Conservation (phyloP, 768 basidiomycete genomes). For the Tulasnella sp. region DNA sequence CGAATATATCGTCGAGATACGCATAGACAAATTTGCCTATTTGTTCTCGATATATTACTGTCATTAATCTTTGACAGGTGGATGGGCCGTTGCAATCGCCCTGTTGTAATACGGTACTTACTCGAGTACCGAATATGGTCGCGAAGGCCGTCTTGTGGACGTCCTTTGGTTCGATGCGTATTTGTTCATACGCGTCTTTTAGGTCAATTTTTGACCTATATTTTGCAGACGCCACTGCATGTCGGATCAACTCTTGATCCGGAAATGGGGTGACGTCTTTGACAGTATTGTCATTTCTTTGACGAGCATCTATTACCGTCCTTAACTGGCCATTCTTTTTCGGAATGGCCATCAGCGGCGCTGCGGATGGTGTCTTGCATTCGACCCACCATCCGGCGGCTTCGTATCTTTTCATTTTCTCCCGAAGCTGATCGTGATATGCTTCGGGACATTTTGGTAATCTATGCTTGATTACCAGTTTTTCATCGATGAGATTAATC, state of each 20-base stretch:
- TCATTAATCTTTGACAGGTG: slow-evolving; percentile 37
- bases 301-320: slow-evolving; percentile 27
- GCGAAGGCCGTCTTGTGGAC: slow-evolving; percentile 23
- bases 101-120: slow-evolving; percentile 33
- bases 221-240: slow-evolving; percentile 26
- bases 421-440: slow-evolving; percentile 22
- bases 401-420: slow-evolving; percentile 26
- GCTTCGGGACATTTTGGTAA: slow-evolving; percentile 27
- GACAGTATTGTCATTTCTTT: slow-evolving; percentile 32
- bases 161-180: slow-evolving; percentile 24
- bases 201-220: slow-evolving; percentile 32
- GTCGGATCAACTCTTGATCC: slow-evolving; percentile 30
- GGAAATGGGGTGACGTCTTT: slow-evolving; percentile 33
- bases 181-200: slow-evolving; percentile 34
- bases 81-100: slow-evolving; percentile 36
- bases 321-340: slow-evolving; percentile 26
- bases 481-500: slow-evolving; percentile 31
- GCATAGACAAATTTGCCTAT: slow-evolving; percentile 32
- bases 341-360: not conserved
- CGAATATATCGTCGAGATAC: slow-evolving; percentile 36
- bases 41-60: slow-evolving; percentile 27
- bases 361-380: not conserved
- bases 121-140: slow-evolving; percentile 29
- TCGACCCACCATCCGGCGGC: slow-evolving; percentile 29
- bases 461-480: slow-evolving; percentile 25